Evolutionary conservation across 768 basidiomycete species (phyloP).

Genomic region (Mycena leptocephala): DNA sequence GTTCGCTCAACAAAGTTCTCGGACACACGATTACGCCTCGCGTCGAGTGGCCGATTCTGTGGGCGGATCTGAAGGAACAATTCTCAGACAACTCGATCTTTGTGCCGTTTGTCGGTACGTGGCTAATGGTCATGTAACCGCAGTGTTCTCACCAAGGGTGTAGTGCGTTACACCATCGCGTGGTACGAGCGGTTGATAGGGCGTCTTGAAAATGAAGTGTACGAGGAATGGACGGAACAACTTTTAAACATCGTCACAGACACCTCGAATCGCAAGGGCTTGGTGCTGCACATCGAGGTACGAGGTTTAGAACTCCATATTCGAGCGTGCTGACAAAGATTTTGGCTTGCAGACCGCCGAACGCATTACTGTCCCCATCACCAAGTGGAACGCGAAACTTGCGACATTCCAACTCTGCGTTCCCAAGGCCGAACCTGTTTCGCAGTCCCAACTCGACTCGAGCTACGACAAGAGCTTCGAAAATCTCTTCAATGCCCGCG

Average conservation of each 20-base stretch:
- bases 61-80: slow-evolving; percentile 47
- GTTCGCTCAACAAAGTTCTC: slow-evolving; percentile 46
- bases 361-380: slow-evolving; percentile 41
- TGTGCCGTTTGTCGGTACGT: slow-evolving; percentile 48
- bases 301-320: neutral
- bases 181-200: slow-evolving; percentile 55
- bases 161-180: slow-evolving; percentile 44
- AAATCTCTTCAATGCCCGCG: slow-evolving; percentile 41
- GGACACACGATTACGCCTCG: slow-evolving; percentile 53
- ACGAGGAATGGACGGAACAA: slow-evolving; percentile 55
- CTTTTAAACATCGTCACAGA: slow-evolving; percentile 45
- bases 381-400: slow-evolving; percentile 46
- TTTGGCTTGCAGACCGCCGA: slow-evolving; percentile 37
- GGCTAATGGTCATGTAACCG: too few relatives aligned
- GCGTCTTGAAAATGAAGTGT: slow-evolving; percentile 52
- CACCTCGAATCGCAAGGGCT: slow-evolving; percentile 32
- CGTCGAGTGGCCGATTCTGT: slow-evolving; percentile 53
- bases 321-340: neutral
- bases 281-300: slow-evolving; percentile 51
- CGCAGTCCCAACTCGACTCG: slow-evolving; percentile 44
- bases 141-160: neutral
- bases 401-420: slow-evolving; percentile 51
- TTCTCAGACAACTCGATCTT: slow-evolving; percentile 53
- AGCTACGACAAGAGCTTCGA: slow-evolving; percentile 56
- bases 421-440: slow-evolving; percentile 48